phyloP scores from a whole-genome alignment of 1,284 basidiomycete genomes.

The Cryptococcus hybrid region DNA sequence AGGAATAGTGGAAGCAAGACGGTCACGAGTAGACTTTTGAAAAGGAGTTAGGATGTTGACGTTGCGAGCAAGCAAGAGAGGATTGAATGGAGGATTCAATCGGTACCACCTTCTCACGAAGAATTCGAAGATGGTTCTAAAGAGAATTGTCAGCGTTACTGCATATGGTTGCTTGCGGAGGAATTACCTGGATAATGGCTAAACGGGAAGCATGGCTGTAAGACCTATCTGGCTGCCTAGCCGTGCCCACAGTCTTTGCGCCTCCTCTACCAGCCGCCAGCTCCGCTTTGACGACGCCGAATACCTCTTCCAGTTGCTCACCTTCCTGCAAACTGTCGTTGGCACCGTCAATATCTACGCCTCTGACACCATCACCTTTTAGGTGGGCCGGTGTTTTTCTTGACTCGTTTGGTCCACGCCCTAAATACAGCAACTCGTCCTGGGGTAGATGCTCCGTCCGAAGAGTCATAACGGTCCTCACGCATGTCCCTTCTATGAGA shows the following conservation, averaged over 20 bases:
- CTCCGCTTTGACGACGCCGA: slow-evolving; percentile 80
- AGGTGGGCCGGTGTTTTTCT: background rate
- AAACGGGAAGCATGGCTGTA: slow-evolving; percentile 5
- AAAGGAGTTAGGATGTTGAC: slow-evolving; percentile 85
- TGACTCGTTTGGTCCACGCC: slow-evolving; percentile 1
- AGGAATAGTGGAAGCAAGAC: slow-evolving; percentile 64
- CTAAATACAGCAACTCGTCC: slow-evolving; percentile 22
- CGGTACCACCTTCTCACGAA: slow-evolving; percentile 61
- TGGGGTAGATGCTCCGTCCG: background rate
- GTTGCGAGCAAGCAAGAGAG: slow-evolving; percentile 74
- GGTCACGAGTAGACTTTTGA: slow-evolving; percentile 73
- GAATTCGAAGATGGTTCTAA: slow-evolving; percentile 60
- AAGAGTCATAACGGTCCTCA: slow-evolving; percentile 1
- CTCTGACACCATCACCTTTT: background rate
- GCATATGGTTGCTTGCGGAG: too few species aligned
- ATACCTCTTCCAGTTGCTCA: slow-evolving; percentile 63
- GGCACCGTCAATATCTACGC: slow-evolving; percentile 34
- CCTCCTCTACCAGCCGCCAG: slow-evolving; percentile 56
- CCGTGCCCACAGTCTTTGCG: slow-evolving; percentile 9
- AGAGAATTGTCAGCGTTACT: background rate
- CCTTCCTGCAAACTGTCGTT: slow-evolving; percentile 39
- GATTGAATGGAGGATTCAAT: slow-evolving; percentile 66
- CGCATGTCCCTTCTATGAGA: slow-evolving; percentile 57
- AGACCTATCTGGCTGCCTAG: background rate
- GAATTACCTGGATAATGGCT: slow-evolving; percentile 4